These are phyloP conservation scores for Drechslera avenae DNA, from an alignment of 2,329 filamentous ascomycete genomes.

Conservation along the genomic window DNA sequence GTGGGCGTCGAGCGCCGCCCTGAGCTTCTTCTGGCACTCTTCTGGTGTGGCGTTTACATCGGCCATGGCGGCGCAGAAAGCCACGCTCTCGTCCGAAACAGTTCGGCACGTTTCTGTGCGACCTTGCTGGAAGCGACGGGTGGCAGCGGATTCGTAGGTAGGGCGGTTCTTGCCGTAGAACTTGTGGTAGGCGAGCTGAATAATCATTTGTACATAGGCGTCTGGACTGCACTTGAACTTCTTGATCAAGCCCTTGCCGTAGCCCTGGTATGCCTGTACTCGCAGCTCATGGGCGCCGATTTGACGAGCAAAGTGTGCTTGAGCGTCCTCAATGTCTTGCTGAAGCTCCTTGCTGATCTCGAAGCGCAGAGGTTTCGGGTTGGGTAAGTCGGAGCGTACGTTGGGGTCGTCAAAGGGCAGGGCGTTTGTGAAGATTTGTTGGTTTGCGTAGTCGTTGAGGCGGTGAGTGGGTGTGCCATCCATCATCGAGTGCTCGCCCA, in stretches of 20 bases:
- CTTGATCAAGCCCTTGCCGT: slow-evolving; percentile 98
- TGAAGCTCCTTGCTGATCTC: slow-evolving; percentile 74
- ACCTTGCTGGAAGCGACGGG: slow-evolving; percentile 92
- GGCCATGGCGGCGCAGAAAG: slow-evolving; percentile 88
- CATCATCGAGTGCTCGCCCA: slow-evolving; percentile 99
- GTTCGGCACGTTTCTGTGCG: slow-evolving; percentile 94
- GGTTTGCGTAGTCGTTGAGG: slow-evolving; percentile 92
- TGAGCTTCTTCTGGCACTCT: slow-evolving; percentile 75
- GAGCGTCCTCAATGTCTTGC: slow-evolving; percentile 77
- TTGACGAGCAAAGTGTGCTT: slow-evolving; percentile 76
- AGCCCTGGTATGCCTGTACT: slow-evolving; percentile 94
- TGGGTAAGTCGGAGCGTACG: slow-evolving; percentile 81
- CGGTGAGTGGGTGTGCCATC: slow-evolving; percentile 97
- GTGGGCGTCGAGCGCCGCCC: slow-evolving; percentile 79
- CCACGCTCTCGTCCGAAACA: slow-evolving; percentile 87
- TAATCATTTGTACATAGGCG: slow-evolving; percentile 97
- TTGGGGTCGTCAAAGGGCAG: slow-evolving; percentile 82
- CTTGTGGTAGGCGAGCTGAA: slow-evolving; percentile 97
- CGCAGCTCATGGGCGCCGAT: slow-evolving; percentile 89
- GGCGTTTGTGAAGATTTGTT: slow-evolving; percentile 91
- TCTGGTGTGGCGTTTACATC: slow-evolving; percentile 68
- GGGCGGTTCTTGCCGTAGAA: slow-evolving; percentile 98
- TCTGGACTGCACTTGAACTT: slow-evolving; percentile 99
- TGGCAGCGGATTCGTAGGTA: slow-evolving; percentile 96
- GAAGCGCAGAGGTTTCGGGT: slow-evolving; percentile 79